Evolutionary conservation across 1,284 basidiomycete species (phyloP).

Genomic region (Trichosporon coremiiforme): DNA sequence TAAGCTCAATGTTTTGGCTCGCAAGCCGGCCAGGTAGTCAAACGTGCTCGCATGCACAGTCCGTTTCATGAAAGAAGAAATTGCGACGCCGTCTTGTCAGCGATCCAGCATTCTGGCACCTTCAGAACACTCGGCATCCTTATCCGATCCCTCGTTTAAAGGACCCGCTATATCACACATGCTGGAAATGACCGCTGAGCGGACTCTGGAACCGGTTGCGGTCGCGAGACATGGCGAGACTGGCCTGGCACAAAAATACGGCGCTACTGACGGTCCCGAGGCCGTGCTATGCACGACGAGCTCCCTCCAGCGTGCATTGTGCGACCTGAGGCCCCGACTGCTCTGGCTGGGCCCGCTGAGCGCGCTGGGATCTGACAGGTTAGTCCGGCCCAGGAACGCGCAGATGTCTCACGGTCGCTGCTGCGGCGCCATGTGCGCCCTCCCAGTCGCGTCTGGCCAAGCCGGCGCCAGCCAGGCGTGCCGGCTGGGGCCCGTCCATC

Average conservation of each 20-base stretch:
- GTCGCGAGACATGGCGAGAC: too few species aligned
- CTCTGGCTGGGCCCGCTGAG: neutral
- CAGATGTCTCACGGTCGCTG: conserved; percentile 4
- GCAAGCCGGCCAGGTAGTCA: neutral
- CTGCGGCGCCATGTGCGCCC: neutral
- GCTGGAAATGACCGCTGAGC: too few species aligned
- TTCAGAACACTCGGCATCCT: neutral
- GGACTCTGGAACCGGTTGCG: neutral
- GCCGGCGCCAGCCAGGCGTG: too few species aligned
- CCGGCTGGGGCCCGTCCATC: neutral
- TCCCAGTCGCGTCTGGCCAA: neutral
- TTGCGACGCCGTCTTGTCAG: too few species aligned
- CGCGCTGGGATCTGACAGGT: neutral
- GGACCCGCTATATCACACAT: neutral
- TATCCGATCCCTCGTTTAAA: neutral
- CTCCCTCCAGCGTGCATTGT: too few species aligned
- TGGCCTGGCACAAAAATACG: too few species aligned
- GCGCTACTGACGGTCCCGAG: too few species aligned
- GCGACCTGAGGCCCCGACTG: neutral
- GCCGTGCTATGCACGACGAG: too few species aligned
- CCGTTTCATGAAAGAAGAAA: neutral
- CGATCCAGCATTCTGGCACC: too few species aligned
- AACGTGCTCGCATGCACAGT: neutral
- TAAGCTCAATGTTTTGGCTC: neutral
- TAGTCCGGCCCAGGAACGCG: neutral